Evolutionary conservation across 2,329 filamentous ascomycete genomes (phyloP).

Genomic region (Ceratocystis papillata): DNA sequence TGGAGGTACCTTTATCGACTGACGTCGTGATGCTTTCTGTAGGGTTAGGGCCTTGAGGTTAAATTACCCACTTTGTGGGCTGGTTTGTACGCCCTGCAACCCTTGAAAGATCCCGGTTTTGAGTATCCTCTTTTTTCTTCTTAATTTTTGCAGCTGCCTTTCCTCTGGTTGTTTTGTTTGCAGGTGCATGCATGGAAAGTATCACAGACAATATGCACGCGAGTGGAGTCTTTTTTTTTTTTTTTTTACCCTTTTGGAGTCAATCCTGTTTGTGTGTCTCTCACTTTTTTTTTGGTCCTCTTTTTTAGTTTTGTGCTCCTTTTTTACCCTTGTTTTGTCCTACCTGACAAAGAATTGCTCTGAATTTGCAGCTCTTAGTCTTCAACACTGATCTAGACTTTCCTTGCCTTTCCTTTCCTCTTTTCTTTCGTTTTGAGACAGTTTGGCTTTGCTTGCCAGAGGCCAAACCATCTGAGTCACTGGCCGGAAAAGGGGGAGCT

Average conservation of each 20-base stretch:
- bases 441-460: not conserved
- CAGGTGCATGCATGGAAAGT: not conserved
- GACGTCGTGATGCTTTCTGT: not conserved
- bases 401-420: not conserved
- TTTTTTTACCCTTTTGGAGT: too few species aligned
- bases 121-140: not conserved
- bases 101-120: not conserved
- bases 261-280: too few species aligned
- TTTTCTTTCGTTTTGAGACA: not conserved
- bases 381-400: too few species aligned
- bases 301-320: not conserved
- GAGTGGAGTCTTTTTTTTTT: conserved; percentile 3
- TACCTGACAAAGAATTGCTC: conserved; percentile 2
- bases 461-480: not conserved
- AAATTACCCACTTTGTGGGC: not conserved
- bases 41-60: conserved; percentile 1
- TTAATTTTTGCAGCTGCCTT: not conserved
- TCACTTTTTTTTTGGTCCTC: not conserved
- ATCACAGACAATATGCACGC: conserved; percentile 7
- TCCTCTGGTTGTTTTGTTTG: not conserved
- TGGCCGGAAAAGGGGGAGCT: not conserved
- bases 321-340: conserved; percentile 7
- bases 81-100: conserved; percentile 5
- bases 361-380: not conserved
- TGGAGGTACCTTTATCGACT: not conserved